A percentile compares a stretch with the other conserved stretches of the same genome.
Conservation (phyloP, 768 basidiomycete species). For the Tulasnella sp. region DNA sequence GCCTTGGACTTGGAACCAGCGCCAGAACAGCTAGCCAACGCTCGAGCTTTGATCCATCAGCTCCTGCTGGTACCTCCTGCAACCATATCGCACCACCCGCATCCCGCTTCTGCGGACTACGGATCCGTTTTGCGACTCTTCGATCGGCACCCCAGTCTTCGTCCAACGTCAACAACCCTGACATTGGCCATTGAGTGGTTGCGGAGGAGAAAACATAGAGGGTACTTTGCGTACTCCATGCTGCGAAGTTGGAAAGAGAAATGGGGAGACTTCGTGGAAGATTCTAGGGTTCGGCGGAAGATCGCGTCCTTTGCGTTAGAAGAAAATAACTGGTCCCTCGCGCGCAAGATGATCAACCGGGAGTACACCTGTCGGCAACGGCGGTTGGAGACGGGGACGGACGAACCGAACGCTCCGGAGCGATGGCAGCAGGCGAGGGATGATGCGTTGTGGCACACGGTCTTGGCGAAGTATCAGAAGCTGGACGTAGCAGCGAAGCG, state of each 20-base stretch:
- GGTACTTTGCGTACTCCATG: not conserved
- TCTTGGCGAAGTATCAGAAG: not conserved
- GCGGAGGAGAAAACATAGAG: not conserved
- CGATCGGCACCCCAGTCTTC: not conserved
- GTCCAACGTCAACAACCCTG: not conserved
- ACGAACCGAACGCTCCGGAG: not conserved
- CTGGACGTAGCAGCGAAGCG: not conserved
- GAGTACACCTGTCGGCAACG: not conserved
- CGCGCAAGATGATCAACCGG: conserved; percentile 3
- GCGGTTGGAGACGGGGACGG: not conserved
- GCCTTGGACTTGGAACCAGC: not conserved
- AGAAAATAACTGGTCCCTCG: not conserved
- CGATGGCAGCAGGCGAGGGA: not conserved
- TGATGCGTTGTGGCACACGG: not conserved
- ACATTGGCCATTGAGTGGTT: conserved; percentile 1
- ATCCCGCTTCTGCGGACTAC: not conserved
- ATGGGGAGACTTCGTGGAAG: conserved; percentile 7
- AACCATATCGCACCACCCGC: not conserved
- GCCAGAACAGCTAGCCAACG: not conserved
- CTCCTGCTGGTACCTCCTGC: conserved; percentile 4
- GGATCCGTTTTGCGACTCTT: not conserved
- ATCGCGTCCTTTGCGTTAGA: conserved; percentile 1
- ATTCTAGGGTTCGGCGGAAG: not conserved
- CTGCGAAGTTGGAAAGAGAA: conserved; percentile 1
- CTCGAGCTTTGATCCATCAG: not conserved